Conservation (phyloP, 2,329 filamentous ascomycete species). For the Hypoxylon sp. region DNA sequence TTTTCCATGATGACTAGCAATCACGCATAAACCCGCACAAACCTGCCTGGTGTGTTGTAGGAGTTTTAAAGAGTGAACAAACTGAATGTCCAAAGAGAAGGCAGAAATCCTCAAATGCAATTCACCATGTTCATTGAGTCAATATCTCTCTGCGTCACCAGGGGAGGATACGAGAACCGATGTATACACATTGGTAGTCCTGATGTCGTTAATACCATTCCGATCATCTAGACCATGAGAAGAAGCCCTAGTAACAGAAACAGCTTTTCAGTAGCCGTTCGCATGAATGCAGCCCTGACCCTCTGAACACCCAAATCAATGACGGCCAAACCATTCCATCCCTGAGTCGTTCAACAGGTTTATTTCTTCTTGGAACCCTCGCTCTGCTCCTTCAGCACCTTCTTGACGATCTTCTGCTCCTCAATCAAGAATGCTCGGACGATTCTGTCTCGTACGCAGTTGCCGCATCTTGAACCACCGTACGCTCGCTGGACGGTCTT, state of each 20-base stretch:
- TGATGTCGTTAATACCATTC: conserved; percentile 56
- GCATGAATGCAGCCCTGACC: conserved; percentile 55
- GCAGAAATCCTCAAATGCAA: neutral
- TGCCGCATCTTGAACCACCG: conserved; percentile 97
- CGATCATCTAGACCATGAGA: conserved; percentile 55
- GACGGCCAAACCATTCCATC: conserved; percentile 55
- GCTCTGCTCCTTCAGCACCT: conserved; percentile 99
- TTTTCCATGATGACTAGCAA: neutral
- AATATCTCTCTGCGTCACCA: neutral
- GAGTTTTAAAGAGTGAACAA: neutral
- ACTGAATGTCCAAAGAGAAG: neutral
- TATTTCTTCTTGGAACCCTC: conserved; percentile 79
- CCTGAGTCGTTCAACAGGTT: conserved; percentile 58
- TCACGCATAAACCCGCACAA: neutral
- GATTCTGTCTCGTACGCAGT: conserved; percentile 98
- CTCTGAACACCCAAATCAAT: conserved; percentile 57
- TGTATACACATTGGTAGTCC: conserved; percentile 23
- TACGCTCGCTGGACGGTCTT: conserved; percentile 99
- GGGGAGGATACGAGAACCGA: neutral
- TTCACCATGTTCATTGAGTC: neutral
- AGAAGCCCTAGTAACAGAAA: conserved; percentile 55
- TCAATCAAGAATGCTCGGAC: conserved; percentile 99
- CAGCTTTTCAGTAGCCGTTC: conserved; percentile 51
- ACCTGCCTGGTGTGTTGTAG: neutral
- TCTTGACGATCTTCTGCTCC: conserved; percentile 99